phyloP scores from a whole-genome alignment of 257 asterid genomes.

The Phtheirospermum japonicum region DNA sequence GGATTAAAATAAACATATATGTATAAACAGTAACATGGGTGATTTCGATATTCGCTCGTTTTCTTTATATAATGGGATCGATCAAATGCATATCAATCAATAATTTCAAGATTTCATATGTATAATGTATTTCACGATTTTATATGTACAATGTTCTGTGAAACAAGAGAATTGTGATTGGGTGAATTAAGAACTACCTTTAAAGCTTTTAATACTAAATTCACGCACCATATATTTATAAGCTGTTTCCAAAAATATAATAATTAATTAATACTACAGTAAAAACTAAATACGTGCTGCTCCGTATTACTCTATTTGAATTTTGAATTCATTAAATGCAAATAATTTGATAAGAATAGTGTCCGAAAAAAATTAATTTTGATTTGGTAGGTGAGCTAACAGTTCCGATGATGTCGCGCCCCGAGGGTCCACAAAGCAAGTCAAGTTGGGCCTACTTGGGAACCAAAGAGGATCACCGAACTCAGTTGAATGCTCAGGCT shows the following conservation, averaged over 20 bases:
- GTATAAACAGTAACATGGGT: not conserved
- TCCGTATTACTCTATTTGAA: too few relatives aligned
- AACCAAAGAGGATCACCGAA: constrained; percentile 23
- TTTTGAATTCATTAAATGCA: too few relatives aligned
- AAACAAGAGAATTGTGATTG: too few relatives aligned
- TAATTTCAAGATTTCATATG: too few relatives aligned
- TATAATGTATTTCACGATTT: too few relatives aligned
- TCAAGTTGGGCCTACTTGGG: constrained; percentile 10
- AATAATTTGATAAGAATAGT: constrained; percentile 9
- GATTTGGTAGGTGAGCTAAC: constrained; percentile 40
- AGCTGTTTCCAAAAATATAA: too few relatives aligned
- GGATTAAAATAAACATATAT: constrained; percentile 4
- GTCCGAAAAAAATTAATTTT: constrained; percentile 20
- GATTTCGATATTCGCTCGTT: constrained; percentile 7
- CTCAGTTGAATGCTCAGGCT: not conserved
- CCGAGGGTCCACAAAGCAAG: constrained; percentile 22
- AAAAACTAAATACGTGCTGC: too few relatives aligned
- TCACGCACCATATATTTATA: too few relatives aligned
- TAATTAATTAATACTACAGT: too few relatives aligned
- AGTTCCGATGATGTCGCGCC: constrained; percentile 1
- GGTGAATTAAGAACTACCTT: too few relatives aligned
- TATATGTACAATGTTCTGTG: too few relatives aligned
- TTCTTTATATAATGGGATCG: not conserved
- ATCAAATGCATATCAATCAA: not conserved
- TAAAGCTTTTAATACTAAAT: too few relatives aligned